Evolutionary conservation across 352 stramenopile species (phyloP).

Genomic region (Globisporangium uncinulatum): DNA sequence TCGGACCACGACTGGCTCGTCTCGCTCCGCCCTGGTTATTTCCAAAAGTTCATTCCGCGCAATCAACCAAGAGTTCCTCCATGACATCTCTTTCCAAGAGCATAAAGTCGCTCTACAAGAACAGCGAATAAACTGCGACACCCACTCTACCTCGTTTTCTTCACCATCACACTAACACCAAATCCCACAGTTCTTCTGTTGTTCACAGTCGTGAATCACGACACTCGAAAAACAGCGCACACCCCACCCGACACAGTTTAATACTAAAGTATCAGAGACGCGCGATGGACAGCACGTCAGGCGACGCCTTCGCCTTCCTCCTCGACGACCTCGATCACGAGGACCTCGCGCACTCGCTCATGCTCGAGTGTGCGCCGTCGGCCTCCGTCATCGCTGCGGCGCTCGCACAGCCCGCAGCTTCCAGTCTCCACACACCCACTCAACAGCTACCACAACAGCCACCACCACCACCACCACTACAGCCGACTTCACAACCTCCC

Average conservation of each 20-base stretch:
- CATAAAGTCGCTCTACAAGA: no score
- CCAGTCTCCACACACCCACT: background rate
- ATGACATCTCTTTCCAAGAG: no score
- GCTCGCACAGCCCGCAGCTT: background rate
- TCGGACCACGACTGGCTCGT: no score
- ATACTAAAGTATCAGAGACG: background rate
- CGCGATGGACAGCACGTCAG: conserved; percentile 1
- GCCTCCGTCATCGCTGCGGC: background rate
- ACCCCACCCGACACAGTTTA: no score
- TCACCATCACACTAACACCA: no score
- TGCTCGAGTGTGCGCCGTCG: background rate
- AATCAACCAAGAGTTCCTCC: no score
- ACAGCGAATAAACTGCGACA: no score
- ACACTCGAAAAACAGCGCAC: background rate
- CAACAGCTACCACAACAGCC: background rate
- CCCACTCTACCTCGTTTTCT: no score
- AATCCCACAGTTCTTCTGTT: no score
- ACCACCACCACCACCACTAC: background rate
- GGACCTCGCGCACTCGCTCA: conserved; percentile 7
- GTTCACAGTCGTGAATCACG: background rate
- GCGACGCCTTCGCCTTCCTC: conserved; percentile 8
- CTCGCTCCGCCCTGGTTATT: no score
- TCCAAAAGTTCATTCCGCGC: no score
- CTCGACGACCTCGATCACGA: conserved; percentile 13
- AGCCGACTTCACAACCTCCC: no score